Conservation (phyloP, 768 basidiomycete species). For the Suillus discolor region DNA sequence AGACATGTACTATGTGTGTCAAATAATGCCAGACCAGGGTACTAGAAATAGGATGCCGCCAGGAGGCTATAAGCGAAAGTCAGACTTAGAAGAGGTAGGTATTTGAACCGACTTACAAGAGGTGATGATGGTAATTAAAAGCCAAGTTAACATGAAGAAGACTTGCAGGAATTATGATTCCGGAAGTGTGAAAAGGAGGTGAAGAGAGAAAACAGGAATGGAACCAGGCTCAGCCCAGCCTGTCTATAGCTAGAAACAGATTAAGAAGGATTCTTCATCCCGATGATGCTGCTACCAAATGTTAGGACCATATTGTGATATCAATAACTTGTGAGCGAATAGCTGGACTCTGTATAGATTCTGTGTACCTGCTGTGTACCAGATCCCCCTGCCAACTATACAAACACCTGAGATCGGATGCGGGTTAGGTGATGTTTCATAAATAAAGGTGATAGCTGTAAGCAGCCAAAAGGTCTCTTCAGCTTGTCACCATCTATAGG, state of each 20-base stretch:
- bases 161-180: background rate
- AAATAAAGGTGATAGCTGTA: too few relatives aligned
- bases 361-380: too few relatives aligned
- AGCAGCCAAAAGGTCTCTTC: too few relatives aligned
- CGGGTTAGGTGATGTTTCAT: too few relatives aligned
- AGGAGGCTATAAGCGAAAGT: conserved; percentile 1
- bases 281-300: too few relatives aligned
- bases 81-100: background rate
- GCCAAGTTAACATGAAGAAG: conserved; percentile 21
- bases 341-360: too few relatives aligned
- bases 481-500: too few relatives aligned
- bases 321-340: too few relatives aligned
- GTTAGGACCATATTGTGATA: too few relatives aligned
- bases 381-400: too few relatives aligned
- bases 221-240: conserved; percentile 9
- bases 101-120: conserved; percentile 7
- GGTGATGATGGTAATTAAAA: conserved; percentile 10
- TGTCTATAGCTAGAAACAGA: background rate
- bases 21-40: conserved; percentile 19
- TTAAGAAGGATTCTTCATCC: background rate
- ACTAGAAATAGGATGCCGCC: conserved; percentile 7
- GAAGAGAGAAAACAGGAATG: conserved; percentile 11
- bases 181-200: conserved; percentile 16
- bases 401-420: too few relatives aligned
- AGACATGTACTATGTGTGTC: conserved; percentile 41